Evolutionary conservation across 2,329 filamentous ascomycete species (phyloP).

Genomic region (Claviceps sp.): DNA sequence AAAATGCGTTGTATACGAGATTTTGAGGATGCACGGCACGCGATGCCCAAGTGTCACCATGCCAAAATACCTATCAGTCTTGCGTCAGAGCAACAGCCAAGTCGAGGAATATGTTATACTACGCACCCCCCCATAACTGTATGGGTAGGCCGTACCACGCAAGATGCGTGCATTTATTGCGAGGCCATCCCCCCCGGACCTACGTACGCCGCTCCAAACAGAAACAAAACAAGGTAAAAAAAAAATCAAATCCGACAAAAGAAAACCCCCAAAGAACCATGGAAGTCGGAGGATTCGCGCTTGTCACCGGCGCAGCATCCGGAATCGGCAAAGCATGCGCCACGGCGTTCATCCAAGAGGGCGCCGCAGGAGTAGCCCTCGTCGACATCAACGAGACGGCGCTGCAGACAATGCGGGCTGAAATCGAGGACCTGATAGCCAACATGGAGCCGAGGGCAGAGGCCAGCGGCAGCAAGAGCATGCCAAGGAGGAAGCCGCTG

Average conservation of each 20-base stretch:
- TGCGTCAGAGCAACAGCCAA: too few relatives aligned
- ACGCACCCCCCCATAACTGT: too few relatives aligned
- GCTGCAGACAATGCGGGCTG: conserved; percentile 8
- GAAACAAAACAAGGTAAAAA: not conserved
- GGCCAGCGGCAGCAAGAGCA: too few relatives aligned
- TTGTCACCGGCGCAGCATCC: conserved; percentile 19
- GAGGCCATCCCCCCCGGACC: too few relatives aligned
- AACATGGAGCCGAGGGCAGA: not conserved
- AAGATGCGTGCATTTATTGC: too few relatives aligned
- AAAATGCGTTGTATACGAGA: too few relatives aligned
- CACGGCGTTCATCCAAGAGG: conserved; percentile 15
- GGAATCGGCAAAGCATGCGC: conserved; percentile 20
- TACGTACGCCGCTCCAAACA: not conserved
- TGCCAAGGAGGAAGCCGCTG: not conserved
- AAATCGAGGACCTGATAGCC: conserved; percentile 10
- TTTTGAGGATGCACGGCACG: too few relatives aligned
- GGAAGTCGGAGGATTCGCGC: conserved; percentile 18
- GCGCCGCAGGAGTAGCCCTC: conserved; percentile 15
- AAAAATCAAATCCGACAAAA: not conserved
- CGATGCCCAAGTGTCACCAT: too few relatives aligned
- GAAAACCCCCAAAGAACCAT: conserved; percentile 3
- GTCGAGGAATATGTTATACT: too few relatives aligned
- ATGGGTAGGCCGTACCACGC: too few relatives aligned
- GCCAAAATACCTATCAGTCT: too few relatives aligned
- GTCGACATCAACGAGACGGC: conserved; percentile 14